These are phyloP conservation scores for Tolypocladium capitatum DNA, from an alignment of 2,329 filamentous ascomycete species.

Conservation along the genomic window DNA sequence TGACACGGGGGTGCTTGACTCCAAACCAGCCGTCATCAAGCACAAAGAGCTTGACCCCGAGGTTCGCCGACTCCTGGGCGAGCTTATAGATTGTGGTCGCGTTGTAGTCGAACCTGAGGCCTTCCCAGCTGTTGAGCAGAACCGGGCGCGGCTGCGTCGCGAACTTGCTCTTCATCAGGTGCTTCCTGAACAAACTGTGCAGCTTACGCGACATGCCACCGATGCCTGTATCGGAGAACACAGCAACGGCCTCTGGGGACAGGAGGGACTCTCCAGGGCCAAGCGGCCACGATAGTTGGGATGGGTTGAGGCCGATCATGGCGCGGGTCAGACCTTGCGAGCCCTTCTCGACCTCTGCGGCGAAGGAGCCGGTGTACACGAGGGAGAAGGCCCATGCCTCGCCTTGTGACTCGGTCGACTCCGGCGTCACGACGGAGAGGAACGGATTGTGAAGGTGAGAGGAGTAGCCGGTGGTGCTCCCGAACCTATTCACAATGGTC, in stretches of 20 bases:
- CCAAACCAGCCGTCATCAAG: slow-evolving; percentile 59
- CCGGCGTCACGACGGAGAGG: slow-evolving; percentile 40
- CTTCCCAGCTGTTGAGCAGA: slow-evolving; percentile 55
- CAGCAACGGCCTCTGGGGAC: slow-evolving; percentile 48
- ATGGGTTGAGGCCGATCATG: slow-evolving; percentile 45
- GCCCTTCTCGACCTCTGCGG: slow-evolving; percentile 46
- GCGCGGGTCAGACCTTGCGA: slow-evolving; percentile 49
- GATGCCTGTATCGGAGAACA: slow-evolving; percentile 45
- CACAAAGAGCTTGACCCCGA: slow-evolving; percentile 51
- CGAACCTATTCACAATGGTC: slow-evolving; percentile 30
- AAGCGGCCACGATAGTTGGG: slow-evolving; percentile 46
- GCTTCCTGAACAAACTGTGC: slow-evolving; percentile 47
- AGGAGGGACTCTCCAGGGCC: slow-evolving; percentile 41
- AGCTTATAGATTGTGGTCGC: slow-evolving; percentile 40
- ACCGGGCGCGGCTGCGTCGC: slow-evolving; percentile 37
- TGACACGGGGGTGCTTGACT: slow-evolving; percentile 39
- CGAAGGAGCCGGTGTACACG: slow-evolving; percentile 51
- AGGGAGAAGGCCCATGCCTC: slow-evolving; percentile 53
- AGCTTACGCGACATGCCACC: slow-evolving; percentile 49
- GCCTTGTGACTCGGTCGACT: slow-evolving; percentile 46
- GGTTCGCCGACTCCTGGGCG: slow-evolving; percentile 39
- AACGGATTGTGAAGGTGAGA: slow-evolving; percentile 55
- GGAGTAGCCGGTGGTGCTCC: slow-evolving; percentile 47
- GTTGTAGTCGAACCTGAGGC: slow-evolving; percentile 45
- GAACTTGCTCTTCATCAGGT: slow-evolving; percentile 45